Conservation (phyloP, 495 filamentous ascomycete species). For the Talaromyces thailandensis region DNA sequence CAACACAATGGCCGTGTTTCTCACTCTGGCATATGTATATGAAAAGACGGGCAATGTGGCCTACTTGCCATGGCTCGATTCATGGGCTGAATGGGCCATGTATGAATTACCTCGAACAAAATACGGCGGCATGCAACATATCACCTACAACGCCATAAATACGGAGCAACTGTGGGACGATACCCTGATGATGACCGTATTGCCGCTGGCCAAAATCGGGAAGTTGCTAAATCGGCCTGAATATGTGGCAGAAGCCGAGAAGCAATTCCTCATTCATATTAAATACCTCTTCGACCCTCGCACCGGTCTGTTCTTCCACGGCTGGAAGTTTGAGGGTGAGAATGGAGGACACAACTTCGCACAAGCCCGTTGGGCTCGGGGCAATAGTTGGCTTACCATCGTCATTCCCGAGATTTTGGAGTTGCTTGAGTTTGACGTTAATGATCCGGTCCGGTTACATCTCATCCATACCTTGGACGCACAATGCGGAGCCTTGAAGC, state of each 20-base stretch:
- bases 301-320: slow-evolving; percentile 64
- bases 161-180: slow-evolving; percentile 69
- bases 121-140: slow-evolving; percentile 66
- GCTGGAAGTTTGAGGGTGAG: slow-evolving; percentile 53
- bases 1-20: slow-evolving; percentile 68
- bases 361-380: slow-evolving; percentile 58
- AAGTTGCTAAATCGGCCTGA: slow-evolving; percentile 51
- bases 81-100: slow-evolving; percentile 72
- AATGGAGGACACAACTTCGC: slow-evolving; percentile 64
- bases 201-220: slow-evolving; percentile 69
- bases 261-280: slow-evolving; percentile 62
- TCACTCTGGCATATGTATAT: slow-evolving; percentile 63
- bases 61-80: slow-evolving; percentile 61
- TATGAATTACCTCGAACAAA: slow-evolving; percentile 58
- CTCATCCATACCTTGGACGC: slow-evolving; percentile 51
- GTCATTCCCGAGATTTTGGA: slow-evolving; percentile 66
- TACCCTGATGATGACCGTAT: slow-evolving; percentile 72
- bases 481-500: slow-evolving; percentile 50
- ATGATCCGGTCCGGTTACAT: slow-evolving; percentile 52
- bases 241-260: slow-evolving; percentile 65
- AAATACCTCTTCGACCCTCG: slow-evolving; percentile 62
- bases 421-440: slow-evolving; percentile 44
- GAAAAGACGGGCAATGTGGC: slow-evolving; percentile 52
- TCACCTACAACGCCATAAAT: slow-evolving; percentile 57
- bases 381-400: slow-evolving; percentile 63